These are phyloP conservation scores for Trichosporon sp. DNA, from an alignment of 1,284 basidiomycete genomes.

Conservation along the genomic window DNA sequence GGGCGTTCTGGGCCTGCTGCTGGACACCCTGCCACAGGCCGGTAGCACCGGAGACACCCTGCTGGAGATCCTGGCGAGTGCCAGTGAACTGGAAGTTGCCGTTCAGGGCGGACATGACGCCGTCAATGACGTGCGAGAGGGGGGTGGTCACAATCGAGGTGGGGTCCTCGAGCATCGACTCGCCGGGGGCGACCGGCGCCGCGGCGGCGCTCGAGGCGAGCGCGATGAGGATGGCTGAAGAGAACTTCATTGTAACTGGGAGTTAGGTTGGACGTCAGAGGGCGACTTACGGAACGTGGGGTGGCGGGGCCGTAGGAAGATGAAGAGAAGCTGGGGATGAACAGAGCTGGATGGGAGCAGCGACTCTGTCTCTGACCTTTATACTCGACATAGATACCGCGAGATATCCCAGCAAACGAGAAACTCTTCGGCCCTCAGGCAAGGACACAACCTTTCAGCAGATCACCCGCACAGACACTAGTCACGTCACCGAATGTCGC, in stretches of 20 bases:
- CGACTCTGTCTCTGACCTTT: not conserved
- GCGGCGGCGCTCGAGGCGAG: constrained; percentile 15
- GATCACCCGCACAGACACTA: too few relatives aligned
- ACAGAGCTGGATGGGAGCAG: not conserved
- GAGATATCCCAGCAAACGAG: not conserved
- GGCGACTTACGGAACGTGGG: not conserved
- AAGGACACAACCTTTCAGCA: too few relatives aligned
- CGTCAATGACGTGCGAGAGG: constrained; percentile 5
- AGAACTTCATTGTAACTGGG: constrained; percentile 2
- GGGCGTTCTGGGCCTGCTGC: not conserved
- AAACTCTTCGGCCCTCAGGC: not conserved
- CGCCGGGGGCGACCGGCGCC: not conserved
- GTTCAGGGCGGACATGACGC: constrained; percentile 9
- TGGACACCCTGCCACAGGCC: not conserved
- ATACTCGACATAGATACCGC: not conserved
- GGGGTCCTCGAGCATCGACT: constrained; percentile 3
- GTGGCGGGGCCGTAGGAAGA: not conserved
- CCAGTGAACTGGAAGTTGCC: constrained; percentile 8
- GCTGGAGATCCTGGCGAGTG: not conserved
- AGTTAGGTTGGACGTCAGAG: not conserved
- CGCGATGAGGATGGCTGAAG: constrained; percentile 2
- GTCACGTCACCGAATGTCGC: not conserved
- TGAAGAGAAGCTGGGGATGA: not conserved
- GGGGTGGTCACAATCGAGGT: not conserved
- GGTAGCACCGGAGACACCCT: not conserved